Conservation (phyloP, 2,329 filamentous ascomycete genomes). For the Sarocladium kiliense region DNA sequence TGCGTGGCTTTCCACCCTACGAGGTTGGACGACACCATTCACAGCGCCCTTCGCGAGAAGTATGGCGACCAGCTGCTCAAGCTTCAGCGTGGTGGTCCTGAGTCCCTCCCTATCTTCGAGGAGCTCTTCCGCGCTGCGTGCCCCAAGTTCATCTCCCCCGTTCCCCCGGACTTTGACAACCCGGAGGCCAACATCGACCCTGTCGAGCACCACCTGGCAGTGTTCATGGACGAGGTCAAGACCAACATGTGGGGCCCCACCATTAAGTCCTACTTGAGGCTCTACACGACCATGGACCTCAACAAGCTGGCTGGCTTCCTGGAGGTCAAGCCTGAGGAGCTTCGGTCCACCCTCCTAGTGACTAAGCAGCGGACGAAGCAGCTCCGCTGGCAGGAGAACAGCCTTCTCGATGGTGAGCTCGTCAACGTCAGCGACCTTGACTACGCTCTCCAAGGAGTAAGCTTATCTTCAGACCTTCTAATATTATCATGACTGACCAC, state of each 20-base stretch:
- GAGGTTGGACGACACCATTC: constrained; percentile 96
- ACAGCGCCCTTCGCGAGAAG: constrained; percentile 96
- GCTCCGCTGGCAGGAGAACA: constrained; percentile 84
- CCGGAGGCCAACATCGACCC: constrained; percentile 94
- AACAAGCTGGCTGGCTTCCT: constrained; percentile 98
- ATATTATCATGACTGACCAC: constrained; percentile 22
- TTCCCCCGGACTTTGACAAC: constrained; percentile 96
- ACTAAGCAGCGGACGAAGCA: constrained; percentile 99
- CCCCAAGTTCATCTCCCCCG: constrained; percentile 98
- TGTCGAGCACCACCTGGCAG: constrained; percentile 89
- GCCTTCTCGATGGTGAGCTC: constrained; percentile 84
- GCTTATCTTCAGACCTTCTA: constrained; percentile 28
- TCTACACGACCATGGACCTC: constrained; percentile 99
- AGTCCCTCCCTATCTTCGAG: constrained; percentile 94
- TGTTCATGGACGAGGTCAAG: constrained; percentile 99
- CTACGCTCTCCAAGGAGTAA: constrained; percentile 90
- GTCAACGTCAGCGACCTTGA: constrained; percentile 94
- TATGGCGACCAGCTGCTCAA: constrained; percentile 97
- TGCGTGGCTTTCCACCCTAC: constrained; percentile 98
- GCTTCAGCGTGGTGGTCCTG: constrained; percentile 92
- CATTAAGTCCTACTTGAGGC: constrained; percentile 95
- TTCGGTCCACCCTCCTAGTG: constrained; percentile 88
- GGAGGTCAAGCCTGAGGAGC: constrained; percentile 92
- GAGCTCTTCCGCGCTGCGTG: constrained; percentile 97
- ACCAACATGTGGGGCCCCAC: constrained; percentile 98